Base-by-base conservation (phyloP, 768 basidiomycete genomes). In the Suillus fuscotomentosus region DNA sequence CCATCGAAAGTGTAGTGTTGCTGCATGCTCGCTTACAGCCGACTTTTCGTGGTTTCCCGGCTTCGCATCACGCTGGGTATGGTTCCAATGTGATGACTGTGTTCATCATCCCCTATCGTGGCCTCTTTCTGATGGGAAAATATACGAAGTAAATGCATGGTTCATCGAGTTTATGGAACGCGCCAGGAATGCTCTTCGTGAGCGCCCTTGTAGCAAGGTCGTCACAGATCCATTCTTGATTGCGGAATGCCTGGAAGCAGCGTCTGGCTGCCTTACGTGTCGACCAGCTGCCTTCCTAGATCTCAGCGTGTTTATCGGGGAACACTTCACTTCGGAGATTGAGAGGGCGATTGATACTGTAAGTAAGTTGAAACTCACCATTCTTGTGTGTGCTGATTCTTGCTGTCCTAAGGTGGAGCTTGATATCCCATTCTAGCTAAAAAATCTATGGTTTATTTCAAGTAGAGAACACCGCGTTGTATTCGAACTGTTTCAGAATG, bases 51-150 rank as follows among this genome's bases (percentile, higher is more conserved):
- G 75, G 76, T 77, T 78, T 67, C 78, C 72, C 1, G 70, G 67
- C 15, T 76, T 77, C 24, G 75, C 75, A 5, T 76, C 75, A 53
- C 77, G 78, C 38, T 79, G 73, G 71, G 71, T 76, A 51, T 78
- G 75, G 72, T 78, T 78, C 71, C 77, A 79, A 64, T 78, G 76
- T 15, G 78, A 79, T 11, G 75, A 76, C 42, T 76, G 75, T n/a
- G 61, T 77, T 38, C 75, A 77, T 62, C 75, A 76, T 63, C 60
- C 68, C 24, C 67, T 76, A 31, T 76, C 75, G 38, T 76, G 76
- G 75, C 75, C 75, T 34, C 70, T 76, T 45, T 69, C 74, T 51
- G 75, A 76, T 24, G 76, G 75, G 22, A 76, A 76, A 68, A 76
- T 76, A 27, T 77, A 76, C 57, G 75, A 76, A 68, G 74, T 76